Conservation (phyloP, 75 land plant genomes). For the Larix kaempferi region DNA sequence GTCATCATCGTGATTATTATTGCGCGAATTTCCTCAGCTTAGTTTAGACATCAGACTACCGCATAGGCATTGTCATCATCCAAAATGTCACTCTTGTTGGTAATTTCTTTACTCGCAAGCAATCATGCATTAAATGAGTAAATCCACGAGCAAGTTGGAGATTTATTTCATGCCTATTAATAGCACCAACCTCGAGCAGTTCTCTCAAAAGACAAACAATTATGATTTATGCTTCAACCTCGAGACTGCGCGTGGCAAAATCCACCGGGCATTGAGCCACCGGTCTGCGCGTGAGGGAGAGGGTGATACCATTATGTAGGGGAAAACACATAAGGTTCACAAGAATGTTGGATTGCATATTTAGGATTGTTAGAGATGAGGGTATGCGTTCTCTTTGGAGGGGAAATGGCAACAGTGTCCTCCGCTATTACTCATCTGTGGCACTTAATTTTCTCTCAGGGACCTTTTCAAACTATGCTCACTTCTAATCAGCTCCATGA, state of each 20-base stretch:
- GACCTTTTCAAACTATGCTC: constrained; percentile 74
- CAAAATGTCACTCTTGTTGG: constrained; percentile 51
- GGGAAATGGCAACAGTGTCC: constrained; percentile 89
- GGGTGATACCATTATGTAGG: too few relatives aligned
- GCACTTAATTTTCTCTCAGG: constrained; percentile 99
- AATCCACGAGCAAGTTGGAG: constrained; percentile 51
- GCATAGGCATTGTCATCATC: constrained; percentile 66
- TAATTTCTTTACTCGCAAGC: constrained; percentile 56
- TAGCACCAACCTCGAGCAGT: constrained; percentile 51
- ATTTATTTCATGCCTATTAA: constrained; percentile 44
- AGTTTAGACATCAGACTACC: too few relatives aligned
- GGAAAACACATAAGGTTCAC: constrained; percentile 62
- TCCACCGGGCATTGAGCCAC: too few relatives aligned
- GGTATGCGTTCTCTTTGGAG: constrained; percentile 86
- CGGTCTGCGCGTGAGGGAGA: too few relatives aligned
- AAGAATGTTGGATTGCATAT: constrained; percentile 85
- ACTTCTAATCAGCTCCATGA: constrained; percentile 29
- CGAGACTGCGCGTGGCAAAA: too few relatives aligned
- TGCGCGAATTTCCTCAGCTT: too few relatives aligned
- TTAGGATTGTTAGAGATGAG: constrained; percentile 80
- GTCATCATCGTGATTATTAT: too few relatives aligned
- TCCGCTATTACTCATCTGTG: constrained; percentile 91
- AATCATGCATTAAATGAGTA: constrained; percentile 75
- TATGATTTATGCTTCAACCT: constrained; percentile 97
- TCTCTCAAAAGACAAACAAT: constrained; percentile 76